Percentiles rank a stretch among this genome's conserved stretches.
These are phyloP conservation scores for Rhizomucor pusillus DNA, from an alignment of 371 early-diverging fungal species.

Conservation along the genomic window DNA sequence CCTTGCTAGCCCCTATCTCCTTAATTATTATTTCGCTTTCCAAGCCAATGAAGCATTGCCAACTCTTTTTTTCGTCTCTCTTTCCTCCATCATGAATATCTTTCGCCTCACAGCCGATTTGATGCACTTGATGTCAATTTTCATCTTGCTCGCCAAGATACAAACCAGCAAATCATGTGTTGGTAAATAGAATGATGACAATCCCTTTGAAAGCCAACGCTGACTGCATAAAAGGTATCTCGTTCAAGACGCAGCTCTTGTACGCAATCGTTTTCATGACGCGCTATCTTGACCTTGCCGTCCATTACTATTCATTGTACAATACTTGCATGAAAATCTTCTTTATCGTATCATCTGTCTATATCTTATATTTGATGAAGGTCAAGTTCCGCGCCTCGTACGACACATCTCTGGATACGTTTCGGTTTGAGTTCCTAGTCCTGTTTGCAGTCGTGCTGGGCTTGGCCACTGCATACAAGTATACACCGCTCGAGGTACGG, in stretches of 20 bases:
- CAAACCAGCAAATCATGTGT: constrained; percentile 82
- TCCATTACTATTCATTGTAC: constrained; percentile 78
- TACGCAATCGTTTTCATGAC: constrained; percentile 92
- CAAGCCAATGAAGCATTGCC: no score
- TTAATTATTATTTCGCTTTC: no score
- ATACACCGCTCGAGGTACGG: constrained; percentile 71
- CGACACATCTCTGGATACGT: constrained; percentile 89
- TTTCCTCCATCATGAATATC: constrained; percentile 68
- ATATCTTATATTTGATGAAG: constrained; percentile 92
- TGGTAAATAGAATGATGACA: no score
- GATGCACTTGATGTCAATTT: constrained; percentile 93
- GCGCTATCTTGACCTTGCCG: constrained; percentile 96
- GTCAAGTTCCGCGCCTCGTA: constrained; percentile 86
- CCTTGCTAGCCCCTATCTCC: no score
- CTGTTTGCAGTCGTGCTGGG: constrained; percentile 68
- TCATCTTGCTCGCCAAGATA: constrained; percentile 91
- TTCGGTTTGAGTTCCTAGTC: constrained; percentile 86
- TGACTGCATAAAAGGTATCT: constrained; percentile 83
- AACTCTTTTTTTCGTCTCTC: no score
- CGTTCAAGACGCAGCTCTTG: constrained; percentile 95
- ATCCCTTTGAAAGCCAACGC: not conserved
- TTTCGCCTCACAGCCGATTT: constrained; percentile 92
- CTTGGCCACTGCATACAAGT: constrained; percentile 71
- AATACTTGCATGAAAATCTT: constrained; percentile 95
- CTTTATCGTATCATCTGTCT: constrained; percentile 83